These are phyloP conservation scores for Cucumis hystrix DNA, from an alignment of 306 rosid genomes.

Conservation along the genomic window DNA sequence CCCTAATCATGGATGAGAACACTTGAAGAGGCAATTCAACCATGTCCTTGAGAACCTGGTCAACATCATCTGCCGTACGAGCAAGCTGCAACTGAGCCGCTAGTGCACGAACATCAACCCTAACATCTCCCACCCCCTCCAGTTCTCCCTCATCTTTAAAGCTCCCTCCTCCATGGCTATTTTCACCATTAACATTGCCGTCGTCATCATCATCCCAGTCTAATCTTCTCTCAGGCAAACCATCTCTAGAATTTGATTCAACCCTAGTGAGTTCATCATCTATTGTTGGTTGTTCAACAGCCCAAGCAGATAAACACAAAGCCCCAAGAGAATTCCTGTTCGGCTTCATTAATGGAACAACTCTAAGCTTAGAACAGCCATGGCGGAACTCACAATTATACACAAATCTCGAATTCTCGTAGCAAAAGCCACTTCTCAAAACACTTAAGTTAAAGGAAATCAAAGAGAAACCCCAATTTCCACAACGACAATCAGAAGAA, in stretches of 20 bases:
- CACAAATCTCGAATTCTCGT: constrained; percentile 24
- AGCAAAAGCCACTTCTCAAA: constrained; percentile 13
- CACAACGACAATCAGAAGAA: constrained; percentile 23
- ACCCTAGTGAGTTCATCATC: constrained; percentile 26
- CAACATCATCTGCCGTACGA: constrained; percentile 60
- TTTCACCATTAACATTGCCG: constrained; percentile 6
- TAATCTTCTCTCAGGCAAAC: constrained; percentile 9
- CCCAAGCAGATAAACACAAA: constrained; percentile 36
- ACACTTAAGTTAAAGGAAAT: constrained; percentile 22
- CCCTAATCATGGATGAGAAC: constrained; percentile 57
- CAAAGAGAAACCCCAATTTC: constrained; percentile 6
- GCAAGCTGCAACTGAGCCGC: constrained; percentile 39
- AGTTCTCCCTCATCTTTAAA: constrained; percentile 8
- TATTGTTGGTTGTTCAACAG: constrained; percentile 32
- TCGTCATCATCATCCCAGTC: constrained; percentile 16
- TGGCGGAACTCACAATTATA: constrained; percentile 30
- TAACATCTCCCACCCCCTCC: constrained; percentile 17
- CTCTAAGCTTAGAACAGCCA: constrained; percentile 24
- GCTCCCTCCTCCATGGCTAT: constrained; percentile 4
- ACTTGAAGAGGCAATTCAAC: constrained; percentile 76
- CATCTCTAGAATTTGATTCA: constrained; percentile 8
- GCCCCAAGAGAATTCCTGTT: constrained; percentile 25
- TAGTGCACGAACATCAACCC: constrained; percentile 57
- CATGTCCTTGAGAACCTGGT: constrained; percentile 53
- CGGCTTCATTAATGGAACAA: constrained; percentile 22